A percentile compares a stretch with the other conserved stretches of the same genome.
These are phyloP conservation scores for Speleostelium caveatum DNA, from an alignment of 78 protist genomes.

Conservation along the genomic window DNA sequence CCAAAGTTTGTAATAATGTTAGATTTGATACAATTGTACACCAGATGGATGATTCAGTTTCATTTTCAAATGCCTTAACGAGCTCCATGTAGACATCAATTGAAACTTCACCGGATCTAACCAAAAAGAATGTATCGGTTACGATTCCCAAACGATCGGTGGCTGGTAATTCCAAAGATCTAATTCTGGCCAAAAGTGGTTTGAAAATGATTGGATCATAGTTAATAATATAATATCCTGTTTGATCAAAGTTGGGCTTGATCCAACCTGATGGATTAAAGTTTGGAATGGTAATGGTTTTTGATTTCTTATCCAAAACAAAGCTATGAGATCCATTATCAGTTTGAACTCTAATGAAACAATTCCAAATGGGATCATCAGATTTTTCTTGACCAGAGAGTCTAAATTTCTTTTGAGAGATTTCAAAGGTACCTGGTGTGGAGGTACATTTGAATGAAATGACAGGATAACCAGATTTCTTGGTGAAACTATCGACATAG, in stretches of 20 bases:
- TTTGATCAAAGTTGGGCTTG: slow-evolving; percentile 89
- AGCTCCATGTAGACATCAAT: slow-evolving; percentile 54
- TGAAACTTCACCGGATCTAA: not conserved
- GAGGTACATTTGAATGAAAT: slow-evolving; percentile 5
- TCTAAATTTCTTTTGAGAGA: slow-evolving; percentile 46
- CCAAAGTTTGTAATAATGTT: not conserved
- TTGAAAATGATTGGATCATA: slow-evolving; percentile 46
- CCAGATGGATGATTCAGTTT: not conserved
- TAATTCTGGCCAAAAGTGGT: slow-evolving; percentile 31
- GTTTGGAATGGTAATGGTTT: slow-evolving; percentile 14
- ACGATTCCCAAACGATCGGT: slow-evolving; percentile 12
- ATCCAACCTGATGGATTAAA: slow-evolving; percentile 68
- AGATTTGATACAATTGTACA: not conserved
- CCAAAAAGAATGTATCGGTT: not conserved
- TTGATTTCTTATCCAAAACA: not conserved
- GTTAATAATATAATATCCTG: slow-evolving; percentile 87
- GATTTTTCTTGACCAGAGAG: not conserved
- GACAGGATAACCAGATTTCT: slow-evolving; percentile 53
- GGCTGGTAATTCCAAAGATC: slow-evolving; percentile 26
- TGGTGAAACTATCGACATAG: slow-evolving; percentile 23
- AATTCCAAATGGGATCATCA: slow-evolving; percentile 40
- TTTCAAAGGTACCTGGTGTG: slow-evolving; percentile 11
- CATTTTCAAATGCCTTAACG: slow-evolving; percentile 10
- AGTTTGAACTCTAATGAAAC: slow-evolving; percentile 26
- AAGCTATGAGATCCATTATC: not conserved